phyloP scores from a whole-genome alignment of 306 rosid genomes.

The Acacia crassicarpa region DNA sequence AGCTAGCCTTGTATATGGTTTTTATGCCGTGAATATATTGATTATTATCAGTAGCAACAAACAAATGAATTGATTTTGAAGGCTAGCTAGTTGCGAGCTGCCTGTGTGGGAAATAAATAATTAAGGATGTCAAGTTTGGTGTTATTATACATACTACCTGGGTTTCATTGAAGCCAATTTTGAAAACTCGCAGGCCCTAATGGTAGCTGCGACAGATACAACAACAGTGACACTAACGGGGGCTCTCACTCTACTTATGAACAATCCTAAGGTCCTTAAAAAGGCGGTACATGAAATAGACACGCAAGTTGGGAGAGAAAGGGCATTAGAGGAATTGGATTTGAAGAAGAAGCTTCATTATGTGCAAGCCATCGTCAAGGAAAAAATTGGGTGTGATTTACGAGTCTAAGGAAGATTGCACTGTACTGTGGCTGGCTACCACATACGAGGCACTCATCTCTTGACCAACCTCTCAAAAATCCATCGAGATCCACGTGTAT shows the following conservation, averaged over 20 bases:
- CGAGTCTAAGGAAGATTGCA: slow-evolving; percentile 45
- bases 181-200: slow-evolving; percentile 14
- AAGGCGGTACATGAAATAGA: slow-evolving; percentile 37
- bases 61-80: neutral
- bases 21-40: no score
- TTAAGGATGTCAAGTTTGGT: no score
- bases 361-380: slow-evolving; percentile 51
- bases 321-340: slow-evolving; percentile 34
- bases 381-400: slow-evolving; percentile 42
- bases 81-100: no score
- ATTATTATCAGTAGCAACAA: no score
- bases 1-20: no score
- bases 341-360: slow-evolving; percentile 33
- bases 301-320: slow-evolving; percentile 2
- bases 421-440: slow-evolving; percentile 39
- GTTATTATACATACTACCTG: neutral
- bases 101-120: no score
- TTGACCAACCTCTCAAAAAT: slow-evolving; percentile 39
- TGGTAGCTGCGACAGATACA: slow-evolving; percentile 38
- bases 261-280: slow-evolving; percentile 24
- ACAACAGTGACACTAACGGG: slow-evolving; percentile 35
- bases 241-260: slow-evolving; percentile 37
- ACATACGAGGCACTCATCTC: slow-evolving; percentile 48
- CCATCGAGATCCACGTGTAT: slow-evolving; percentile 29
- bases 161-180: neutral